Base-by-base conservation (phyloP, 2,329 filamentous ascomycete species). In the Cercospora sp. region DNA sequence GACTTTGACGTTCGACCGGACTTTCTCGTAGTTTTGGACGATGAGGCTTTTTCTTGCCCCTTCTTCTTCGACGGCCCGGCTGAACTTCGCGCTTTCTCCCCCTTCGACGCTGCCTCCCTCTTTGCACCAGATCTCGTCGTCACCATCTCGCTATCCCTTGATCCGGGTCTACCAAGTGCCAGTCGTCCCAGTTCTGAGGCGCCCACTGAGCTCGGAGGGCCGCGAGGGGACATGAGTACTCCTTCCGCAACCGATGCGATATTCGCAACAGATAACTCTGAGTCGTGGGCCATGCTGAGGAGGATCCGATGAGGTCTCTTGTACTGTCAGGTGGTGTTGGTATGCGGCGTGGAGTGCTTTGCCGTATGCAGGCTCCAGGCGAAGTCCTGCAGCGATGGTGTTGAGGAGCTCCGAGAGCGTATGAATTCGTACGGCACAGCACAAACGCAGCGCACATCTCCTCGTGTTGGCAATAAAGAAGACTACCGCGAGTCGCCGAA, bases 181-280 rank as follows among this genome's bases (percentile, higher is more conserved):
- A 68, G 60, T 40, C 69, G 69, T 65, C 65, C 70, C 10, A 73
- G 31, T 4, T 69, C 69, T 33, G 71, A 71, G 61, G 69, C 68
- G 12, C 67, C 70, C 26, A 72, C 66, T 45, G 66, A 68, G 4
- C 60, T 53, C 20, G 66, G 30, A 48, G 64, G 67, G 63, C 59
- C 67, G 40, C 59, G 60, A 36, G 62, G 68, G 26, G 70, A 72
- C 71, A 73, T 73, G 59, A 63, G 61, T 42, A 20, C 51, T n/a
- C 33, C 66, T 26, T 66, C 65, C n/a, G 61, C 66, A 42, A 58
- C 60, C 33, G 53, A 33, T 28, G 65, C 45, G 40, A 65, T 48
- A 60, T 58, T 68, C 28, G 60, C 33, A 30, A 67, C 53, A 23
- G 64, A 70, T 59, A 66, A 28, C 23, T 63, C 65, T 55, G 64